Evolutionary conservation across 768 basidiomycete species (phyloP).

Genomic region (Tricholoma hemisulphureum): DNA sequence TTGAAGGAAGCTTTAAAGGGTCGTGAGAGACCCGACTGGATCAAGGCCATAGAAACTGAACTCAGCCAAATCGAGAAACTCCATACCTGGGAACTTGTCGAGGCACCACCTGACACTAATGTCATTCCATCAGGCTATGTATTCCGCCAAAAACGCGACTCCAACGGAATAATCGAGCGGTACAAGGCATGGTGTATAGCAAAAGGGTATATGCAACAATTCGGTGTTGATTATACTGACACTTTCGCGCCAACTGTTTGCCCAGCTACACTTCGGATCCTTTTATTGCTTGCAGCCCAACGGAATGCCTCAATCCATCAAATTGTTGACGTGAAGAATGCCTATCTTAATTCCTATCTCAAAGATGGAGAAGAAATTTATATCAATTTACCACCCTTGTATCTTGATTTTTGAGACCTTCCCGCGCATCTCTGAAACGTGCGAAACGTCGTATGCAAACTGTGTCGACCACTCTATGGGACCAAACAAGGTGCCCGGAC

Average conservation of each 20-base stretch:
- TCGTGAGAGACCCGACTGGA: neutral
- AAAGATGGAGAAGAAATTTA: conserved; percentile 7
- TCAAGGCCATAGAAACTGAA: too few species aligned
- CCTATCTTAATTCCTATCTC: conserved; percentile 26
- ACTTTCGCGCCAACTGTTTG: conserved; percentile 28
- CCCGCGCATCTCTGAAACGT: neutral
- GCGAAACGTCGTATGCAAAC: neutral
- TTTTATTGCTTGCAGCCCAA: conserved; percentile 18
- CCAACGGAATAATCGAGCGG: conserved; percentile 13
- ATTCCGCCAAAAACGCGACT: neutral
- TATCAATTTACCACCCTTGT: neutral
- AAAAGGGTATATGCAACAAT: conserved; percentile 24
- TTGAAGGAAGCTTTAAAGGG: neutral
- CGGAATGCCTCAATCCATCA: neutral
- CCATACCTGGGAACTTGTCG: too few species aligned
- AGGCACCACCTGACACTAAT: too few species aligned
- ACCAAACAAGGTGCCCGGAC: too few species aligned
- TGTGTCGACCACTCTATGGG: neutral
- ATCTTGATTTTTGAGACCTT: neutral
- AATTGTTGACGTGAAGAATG: conserved; percentile 14
- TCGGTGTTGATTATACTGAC: conserved; percentile 34
- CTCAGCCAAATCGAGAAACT: too few species aligned
- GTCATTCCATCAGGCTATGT: too few species aligned
- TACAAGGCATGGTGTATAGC: conserved; percentile 26
- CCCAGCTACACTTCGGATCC: conserved; percentile 18